phyloP scores from a whole-genome alignment of 129 eudicot species.

The Artemisia tridentata region DNA sequence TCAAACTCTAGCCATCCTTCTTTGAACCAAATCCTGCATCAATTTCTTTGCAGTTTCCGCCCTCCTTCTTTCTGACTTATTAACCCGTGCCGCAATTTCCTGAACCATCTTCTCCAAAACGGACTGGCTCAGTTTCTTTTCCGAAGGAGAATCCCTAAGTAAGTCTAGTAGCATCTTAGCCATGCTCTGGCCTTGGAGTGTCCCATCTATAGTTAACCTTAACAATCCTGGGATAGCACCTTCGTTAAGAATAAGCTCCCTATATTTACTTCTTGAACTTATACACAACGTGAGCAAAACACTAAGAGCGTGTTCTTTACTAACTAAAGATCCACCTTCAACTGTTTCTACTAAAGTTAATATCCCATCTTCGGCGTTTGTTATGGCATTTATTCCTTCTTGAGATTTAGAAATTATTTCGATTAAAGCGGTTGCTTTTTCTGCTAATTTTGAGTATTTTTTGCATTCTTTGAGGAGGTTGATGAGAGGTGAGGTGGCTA shows the following conservation, averaged over 20 bases:
- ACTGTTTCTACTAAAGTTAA: conserved; percentile 67
- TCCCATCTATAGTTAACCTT: conserved; percentile 66
- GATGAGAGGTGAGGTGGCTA: conserved; percentile 57
- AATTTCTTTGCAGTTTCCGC: conserved; percentile 61
- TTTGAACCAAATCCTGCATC: conserved; percentile 60
- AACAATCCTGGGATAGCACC: conserved; percentile 89
- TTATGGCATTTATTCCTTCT: conserved; percentile 56
- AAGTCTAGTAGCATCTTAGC: conserved; percentile 64
- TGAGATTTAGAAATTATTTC: conserved; percentile 43
- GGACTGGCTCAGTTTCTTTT: conserved; percentile 36
- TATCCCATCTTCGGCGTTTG: conserved; percentile 53
- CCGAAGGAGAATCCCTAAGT: conserved; percentile 50
- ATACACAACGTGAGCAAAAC: conserved; percentile 53
- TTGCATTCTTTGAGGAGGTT: conserved; percentile 72
- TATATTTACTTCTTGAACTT: conserved; percentile 56
- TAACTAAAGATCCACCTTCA: conserved; percentile 71
- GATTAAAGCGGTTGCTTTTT: conserved; percentile 58
- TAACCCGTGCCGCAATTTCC: conserved; percentile 54
- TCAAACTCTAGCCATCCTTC: conserved; percentile 46
- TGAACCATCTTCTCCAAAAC: conserved; percentile 55
- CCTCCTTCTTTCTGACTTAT: conserved; percentile 56
- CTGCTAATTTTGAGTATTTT: conserved; percentile 70
- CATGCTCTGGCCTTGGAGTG: conserved; percentile 48
- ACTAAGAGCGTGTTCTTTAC: conserved; percentile 74
- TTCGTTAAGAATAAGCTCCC: conserved; percentile 77